A percentile compares a stretch with the other conserved stretches of the same genome.
These are phyloP conservation scores for Fusarium sp. DNA, from an alignment of 2,329 filamentous ascomycete species.

Conservation along the genomic window DNA sequence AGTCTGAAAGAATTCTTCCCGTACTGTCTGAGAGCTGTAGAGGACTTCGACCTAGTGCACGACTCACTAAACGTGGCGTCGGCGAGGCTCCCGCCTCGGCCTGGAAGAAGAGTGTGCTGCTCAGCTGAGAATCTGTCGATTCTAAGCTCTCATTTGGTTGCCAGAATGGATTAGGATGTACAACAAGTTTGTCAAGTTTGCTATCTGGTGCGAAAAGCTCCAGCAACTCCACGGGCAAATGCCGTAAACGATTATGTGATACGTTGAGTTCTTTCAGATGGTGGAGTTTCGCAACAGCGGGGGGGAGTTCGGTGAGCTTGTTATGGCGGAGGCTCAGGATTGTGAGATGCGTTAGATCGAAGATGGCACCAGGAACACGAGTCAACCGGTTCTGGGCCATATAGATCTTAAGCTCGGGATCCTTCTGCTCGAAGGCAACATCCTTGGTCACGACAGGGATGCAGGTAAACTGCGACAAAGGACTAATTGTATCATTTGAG, in stretches of 20 bases:
- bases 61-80: constrained; percentile 39
- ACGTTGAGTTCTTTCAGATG: constrained; percentile 73
- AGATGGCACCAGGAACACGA: constrained; percentile 68
- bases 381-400: constrained; percentile 68
- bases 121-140: constrained; percentile 5
- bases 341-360: constrained; percentile 69
- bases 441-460: constrained; percentile 65
- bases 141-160: constrained; percentile 48
- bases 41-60: constrained; percentile 46
- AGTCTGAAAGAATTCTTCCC: constrained; percentile 46
- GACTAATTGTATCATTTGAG: constrained; percentile 66
- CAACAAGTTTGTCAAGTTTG: constrained; percentile 61
- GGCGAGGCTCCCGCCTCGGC: neutral
- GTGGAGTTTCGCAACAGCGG: constrained; percentile 65
- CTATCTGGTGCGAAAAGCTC: constrained; percentile 59
- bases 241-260: constrained; percentile 69
- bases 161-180: constrained; percentile 73
- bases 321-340: constrained; percentile 75
- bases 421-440: constrained; percentile 68
- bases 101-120: constrained; percentile 21
- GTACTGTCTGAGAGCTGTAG: constrained; percentile 47
- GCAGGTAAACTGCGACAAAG: constrained; percentile 64
- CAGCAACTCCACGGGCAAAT: constrained; percentile 72
- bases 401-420: constrained; percentile 70
- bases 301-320: constrained; percentile 68